Conservation (phyloP, 73 alveolate genomes). For the Blepharisma japonicum region DNA sequence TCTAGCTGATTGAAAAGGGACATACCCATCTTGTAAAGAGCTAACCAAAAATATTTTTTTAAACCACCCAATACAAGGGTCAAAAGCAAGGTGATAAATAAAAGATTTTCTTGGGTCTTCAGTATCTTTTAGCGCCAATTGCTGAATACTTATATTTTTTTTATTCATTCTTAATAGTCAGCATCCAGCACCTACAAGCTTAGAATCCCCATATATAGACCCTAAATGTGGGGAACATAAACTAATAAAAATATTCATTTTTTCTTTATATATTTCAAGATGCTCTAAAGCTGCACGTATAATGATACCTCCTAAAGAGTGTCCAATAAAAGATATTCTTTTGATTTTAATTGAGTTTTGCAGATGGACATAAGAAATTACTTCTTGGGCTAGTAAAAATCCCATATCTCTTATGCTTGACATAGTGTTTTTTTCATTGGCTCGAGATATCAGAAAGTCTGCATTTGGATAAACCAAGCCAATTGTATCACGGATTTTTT, state of each 20-base stretch:
- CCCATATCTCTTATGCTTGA: constrained; percentile 85
- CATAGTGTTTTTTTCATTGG: constrained; percentile 89
- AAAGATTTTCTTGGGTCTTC: constrained; percentile 82
- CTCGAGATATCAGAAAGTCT: constrained; percentile 71
- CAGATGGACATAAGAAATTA: constrained; percentile 63
- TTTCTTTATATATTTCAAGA: constrained; percentile 73
- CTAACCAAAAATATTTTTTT: constrained; percentile 83
- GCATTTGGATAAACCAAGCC: constrained; percentile 75
- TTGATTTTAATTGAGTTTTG: constrained; percentile 61
- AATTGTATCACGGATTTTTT: constrained; percentile 70
- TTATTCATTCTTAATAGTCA: constrained; percentile 80
- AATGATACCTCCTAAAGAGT: constrained; percentile 97
- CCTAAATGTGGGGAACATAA: constrained; percentile 89
- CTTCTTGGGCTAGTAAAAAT: constrained; percentile 73
- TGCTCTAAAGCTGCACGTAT: constrained; percentile 74
- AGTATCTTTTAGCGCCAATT: constrained; percentile 78
- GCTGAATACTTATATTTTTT: constrained; percentile 60
- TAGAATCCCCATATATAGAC: constrained; percentile 47
- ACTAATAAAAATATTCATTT: constrained; percentile 72
- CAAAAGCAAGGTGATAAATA: constrained; percentile 80
- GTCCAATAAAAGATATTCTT: constrained; percentile 95
- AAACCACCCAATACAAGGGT: constrained; percentile 82
- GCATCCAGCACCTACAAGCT: constrained; percentile 72
- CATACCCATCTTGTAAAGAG: constrained; percentile 79
- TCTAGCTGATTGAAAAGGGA: constrained; percentile 86